These are phyloP conservation scores for Arctium lappa DNA, from an alignment of 129 eudicot species.

Conservation along the genomic window DNA sequence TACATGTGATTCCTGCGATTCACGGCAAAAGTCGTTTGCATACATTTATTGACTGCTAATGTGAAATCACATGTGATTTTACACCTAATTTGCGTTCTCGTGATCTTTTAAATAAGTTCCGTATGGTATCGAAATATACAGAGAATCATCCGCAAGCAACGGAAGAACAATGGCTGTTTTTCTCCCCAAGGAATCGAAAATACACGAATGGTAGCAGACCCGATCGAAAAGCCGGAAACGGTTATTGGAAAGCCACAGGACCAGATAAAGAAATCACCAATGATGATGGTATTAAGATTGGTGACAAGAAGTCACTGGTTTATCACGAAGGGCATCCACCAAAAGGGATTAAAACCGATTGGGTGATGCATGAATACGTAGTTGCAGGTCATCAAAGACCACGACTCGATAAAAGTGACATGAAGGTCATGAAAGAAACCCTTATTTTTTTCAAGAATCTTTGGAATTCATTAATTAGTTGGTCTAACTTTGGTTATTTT, in stretches of 20 bases:
- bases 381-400: neutral
- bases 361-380: conserved; percentile 24
- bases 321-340: conserved; percentile 18
- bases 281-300: neutral
- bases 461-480: neutral
- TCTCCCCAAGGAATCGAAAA: conserved; percentile 25
- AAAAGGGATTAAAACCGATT: neutral
- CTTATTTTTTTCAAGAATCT: neutral
- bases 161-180: conserved; percentile 17
- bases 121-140: neutral
- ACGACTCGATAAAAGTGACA: neutral
- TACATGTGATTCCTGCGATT: no score
- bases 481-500: neutral
- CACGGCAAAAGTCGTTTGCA: no score
- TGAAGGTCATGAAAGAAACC: neutral
- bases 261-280: neutral
- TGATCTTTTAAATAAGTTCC: no score
- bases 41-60: no score
- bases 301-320: conserved; percentile 19
- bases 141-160: neutral
- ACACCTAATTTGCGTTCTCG: no score
- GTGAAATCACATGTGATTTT: no score
- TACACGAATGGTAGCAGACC: conserved; percentile 24
- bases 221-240: conserved; percentile 6
- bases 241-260: conserved; percentile 35